phyloP scores from a whole-genome alignment of 2,329 filamentous ascomycete genomes.

The Ophiostoma angusticollis region DNA sequence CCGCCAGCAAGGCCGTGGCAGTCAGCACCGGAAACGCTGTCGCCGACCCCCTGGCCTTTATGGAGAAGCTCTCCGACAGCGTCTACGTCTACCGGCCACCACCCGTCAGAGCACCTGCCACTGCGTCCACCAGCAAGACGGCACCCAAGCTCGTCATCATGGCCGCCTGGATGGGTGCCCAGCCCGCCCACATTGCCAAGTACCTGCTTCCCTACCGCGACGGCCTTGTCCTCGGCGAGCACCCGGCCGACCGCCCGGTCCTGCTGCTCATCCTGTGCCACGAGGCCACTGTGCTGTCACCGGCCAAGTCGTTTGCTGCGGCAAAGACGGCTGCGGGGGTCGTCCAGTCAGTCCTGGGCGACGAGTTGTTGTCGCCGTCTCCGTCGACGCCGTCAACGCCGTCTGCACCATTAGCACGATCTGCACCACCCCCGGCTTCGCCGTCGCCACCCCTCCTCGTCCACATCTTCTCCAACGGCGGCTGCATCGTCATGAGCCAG shows the following conservation, averaged over 20 bases:
- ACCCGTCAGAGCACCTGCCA: too few species aligned
- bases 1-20: too few species aligned
- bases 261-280: conserved; percentile 35
- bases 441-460: conserved; percentile 26
- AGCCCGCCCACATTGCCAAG: conserved; percentile 37
- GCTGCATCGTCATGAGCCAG: conserved; percentile 28
- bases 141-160: conserved; percentile 35
- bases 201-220: conserved; percentile 33
- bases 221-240: conserved; percentile 8
- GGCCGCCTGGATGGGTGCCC: conserved; percentile 38
- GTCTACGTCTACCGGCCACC: conserved; percentile 25
- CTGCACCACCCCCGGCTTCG: conserved; percentile 13
- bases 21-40: too few species aligned
- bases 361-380: not conserved
- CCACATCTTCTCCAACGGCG: conserved; percentile 42
- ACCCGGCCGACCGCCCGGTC: conserved; percentile 28
- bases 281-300: conserved; percentile 24
- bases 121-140: not conserved
- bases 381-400: too few species aligned
- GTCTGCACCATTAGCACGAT: too few species aligned
- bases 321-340: conserved; percentile 28
- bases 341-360: conserved; percentile 21
- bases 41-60: conserved; percentile 20
- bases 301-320: conserved; percentile 20
- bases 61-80: conserved; percentile 26